Evolutionary conservation across 306 rosid species (phyloP), one percentile per base, ranked within the genome.

Genomic region (Quercus cerris): DNA sequence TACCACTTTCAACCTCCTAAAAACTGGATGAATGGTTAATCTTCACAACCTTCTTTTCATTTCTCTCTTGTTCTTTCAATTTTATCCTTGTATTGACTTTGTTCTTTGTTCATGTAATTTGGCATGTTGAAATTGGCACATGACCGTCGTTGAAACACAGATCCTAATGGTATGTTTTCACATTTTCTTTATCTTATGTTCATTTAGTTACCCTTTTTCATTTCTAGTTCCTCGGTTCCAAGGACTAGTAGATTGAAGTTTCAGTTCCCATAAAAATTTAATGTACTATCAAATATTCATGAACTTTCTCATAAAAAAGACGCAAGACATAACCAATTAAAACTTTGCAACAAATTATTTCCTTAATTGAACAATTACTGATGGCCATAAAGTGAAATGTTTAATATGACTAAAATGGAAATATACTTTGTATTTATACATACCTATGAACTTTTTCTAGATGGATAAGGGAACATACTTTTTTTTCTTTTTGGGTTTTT

Each of bases 21-120:
- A 74, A 78, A 84, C 52, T 89, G 92, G 92, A 84, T 89, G 83
- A 89, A 89, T 73, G 92, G 92, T 81, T 67, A 54, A 66, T 78
- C 2, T 74, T 27, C 33, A 67, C 70, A 18, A n/a, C 73, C 28
- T 23, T 61, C 4, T 28, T 73, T 63, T 54, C 31, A 2, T 51
- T 28, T 78, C 3, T 22, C 23, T 70, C 74, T 20, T 3, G 13
- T 12, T 7, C 49, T 41, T 58, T 14, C 18, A 31, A 3, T 23
- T 71, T 75, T 52, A 4, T 61, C 30, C 4, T 68, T 8, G 33
- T 56, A 4, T 56, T 27, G 55, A 59, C 71, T 75, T 49, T 61
- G 49, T 23, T 76, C 76, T 77, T 64, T 77, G 7, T 59, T 71
- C 59, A 46, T 13, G 33, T 17, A 23, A 55, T 77, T 77, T 49